Evolutionary conservation across 331 rosid genomes (phyloP), one percentile per base, ranked within the genome.

Genomic region (Acacia concinna): DNA sequence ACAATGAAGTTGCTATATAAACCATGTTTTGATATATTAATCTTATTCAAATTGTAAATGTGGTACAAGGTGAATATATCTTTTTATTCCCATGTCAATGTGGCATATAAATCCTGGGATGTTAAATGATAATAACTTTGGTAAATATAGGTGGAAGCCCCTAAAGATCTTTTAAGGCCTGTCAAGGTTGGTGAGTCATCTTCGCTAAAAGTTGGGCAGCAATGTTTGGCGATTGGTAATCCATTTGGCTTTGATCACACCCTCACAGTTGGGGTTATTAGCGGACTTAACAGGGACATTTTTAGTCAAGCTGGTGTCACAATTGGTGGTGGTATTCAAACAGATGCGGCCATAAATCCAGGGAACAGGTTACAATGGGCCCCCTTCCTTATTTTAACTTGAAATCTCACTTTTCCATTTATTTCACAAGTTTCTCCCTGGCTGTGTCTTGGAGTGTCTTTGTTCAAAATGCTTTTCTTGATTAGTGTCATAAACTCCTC

Each of bases 171-270:
- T 70, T 77, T 93, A 84, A 90, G 84, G 85, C 94, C 99, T 67
- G 86, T 95, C 75, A 89, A 73, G 66, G 91, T 83, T 63, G 99
- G 98, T 69, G 82, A 85, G 69, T 91, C 99, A 25, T 86, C 92
- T 21, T 90, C 90, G 78, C 84, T 95, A 31, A 92, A 77, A 89
- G 99, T 95, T 35, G 99, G 99, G 57, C 99, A 91, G 77, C 97
- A 91, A 83, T 95, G 98, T 85, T 90, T 95, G 89, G 97, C 99
- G 59, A 95, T 93, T 79, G 99, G 99, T 74, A 95, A 95, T 81
- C 99, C 99, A 25, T 95, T 95, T 85, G 99, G 99, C 67, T 95
- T 95, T 52, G 98, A 93, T 89, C 99, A 95, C 76, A 93, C 99
- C 68, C 97, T 95, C 73, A 93, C 99, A 8, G 97, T 90, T 65